phyloP scores from a whole-genome alignment of 495 filamentous ascomycete genomes.

The Tuber melanosporum region DNA sequence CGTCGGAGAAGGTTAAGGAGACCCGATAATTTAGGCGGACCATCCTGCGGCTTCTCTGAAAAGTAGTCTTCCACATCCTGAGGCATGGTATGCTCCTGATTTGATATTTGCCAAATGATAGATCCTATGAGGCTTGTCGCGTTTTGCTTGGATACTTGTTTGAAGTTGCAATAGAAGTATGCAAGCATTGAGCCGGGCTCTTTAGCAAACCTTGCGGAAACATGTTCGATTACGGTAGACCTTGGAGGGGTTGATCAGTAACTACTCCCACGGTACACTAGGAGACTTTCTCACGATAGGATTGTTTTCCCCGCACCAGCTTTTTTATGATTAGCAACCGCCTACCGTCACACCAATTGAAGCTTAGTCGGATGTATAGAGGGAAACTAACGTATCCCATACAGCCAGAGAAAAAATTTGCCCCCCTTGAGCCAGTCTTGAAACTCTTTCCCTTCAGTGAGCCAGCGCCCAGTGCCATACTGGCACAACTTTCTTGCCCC shows the following conservation, averaged over 20 bases:
- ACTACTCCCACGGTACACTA: not conserved
- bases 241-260: conserved; percentile 3
- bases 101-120: conserved; percentile 35
- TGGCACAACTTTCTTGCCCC: conserved; percentile 12
- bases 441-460: conserved; percentile 9
- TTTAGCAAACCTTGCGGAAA: not conserved
- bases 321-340: conserved; percentile 7
- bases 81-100: not conserved
- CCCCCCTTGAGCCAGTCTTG: conserved; percentile 8
- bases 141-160: conserved; percentile 33
- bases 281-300: conserved; percentile 30
- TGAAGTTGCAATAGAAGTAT: conserved; percentile 44
- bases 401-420: conserved; percentile 17
- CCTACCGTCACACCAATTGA: conserved; percentile 3
- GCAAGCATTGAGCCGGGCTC: conserved; percentile 25
- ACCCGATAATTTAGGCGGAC: not conserved
- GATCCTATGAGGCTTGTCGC: conserved; percentile 28
- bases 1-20: not conserved
- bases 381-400: conserved; percentile 25
- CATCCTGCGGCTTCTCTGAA: not conserved
- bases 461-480: conserved; percentile 20
- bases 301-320: conserved; percentile 43
- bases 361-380: not conserved
- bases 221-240: conserved; percentile 17
- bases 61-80: not conserved